phyloP scores from a whole-genome alignment of 345 rosid species.

The Anastatica hierochuntica region DNA sequence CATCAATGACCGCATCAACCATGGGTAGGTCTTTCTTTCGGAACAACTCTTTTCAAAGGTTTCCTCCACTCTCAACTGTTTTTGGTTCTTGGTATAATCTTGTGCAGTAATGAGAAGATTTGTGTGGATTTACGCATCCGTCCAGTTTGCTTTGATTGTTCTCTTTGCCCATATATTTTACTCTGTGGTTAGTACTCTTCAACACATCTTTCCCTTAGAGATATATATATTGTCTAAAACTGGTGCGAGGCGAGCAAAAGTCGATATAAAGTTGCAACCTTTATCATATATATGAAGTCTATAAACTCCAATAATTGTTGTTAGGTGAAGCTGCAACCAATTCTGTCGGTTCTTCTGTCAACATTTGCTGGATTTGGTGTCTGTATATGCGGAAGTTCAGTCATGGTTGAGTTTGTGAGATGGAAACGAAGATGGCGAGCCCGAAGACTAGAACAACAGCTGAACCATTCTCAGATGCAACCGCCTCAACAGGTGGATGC shows the following conservation, averaged over 20 bases:
- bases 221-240: too few relatives aligned
- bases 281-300: conserved; percentile 1
- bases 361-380: conserved; percentile 82
- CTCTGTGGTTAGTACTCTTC: conserved; percentile 52
- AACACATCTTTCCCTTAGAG: too few relatives aligned
- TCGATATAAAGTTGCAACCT: not conserved
- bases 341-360: conserved; percentile 65
- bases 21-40: conserved; percentile 55
- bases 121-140: conserved; percentile 74
- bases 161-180: conserved; percentile 77
- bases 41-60: not conserved
- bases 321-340: conserved; percentile 64
- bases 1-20: conserved; percentile 80
- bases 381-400: conserved; percentile 72
- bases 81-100: not conserved
- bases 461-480: conserved; percentile 6
- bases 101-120: conserved; percentile 69
- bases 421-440: conserved; percentile 55
- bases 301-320: too few relatives aligned
- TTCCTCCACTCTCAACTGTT: conserved; percentile 1
- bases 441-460: conserved; percentile 16
- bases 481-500: not conserved
- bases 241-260: not conserved
- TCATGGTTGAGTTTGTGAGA: conserved; percentile 66
- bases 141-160: conserved; percentile 79